Conservation (phyloP, 1,139 yeast species). For the Taiozyma sp. region DNA sequence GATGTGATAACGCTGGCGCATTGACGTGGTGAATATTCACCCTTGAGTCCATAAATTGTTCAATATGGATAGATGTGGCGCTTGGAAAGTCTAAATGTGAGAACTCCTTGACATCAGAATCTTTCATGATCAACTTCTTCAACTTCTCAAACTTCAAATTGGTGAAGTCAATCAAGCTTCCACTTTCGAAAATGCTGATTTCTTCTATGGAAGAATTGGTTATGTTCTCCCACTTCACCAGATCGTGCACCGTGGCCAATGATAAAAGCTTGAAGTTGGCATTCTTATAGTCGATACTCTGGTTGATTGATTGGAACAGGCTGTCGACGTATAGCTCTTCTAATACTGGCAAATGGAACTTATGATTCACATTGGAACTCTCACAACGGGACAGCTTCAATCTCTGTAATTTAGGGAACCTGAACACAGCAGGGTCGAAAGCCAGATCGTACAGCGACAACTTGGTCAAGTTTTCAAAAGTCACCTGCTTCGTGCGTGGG, state of each 20-base stretch:
- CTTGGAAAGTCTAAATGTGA: slow-evolving; percentile 6
- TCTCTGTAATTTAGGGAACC: slow-evolving; percentile 5
- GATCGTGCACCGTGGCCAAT: slow-evolving; percentile 4
- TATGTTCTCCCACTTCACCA: slow-evolving; percentile 5
- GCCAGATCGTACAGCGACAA: slow-evolving; percentile 3
- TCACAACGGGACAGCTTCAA: slow-evolving; percentile 5
- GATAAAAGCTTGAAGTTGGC: slow-evolving; percentile 1
- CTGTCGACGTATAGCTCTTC: slow-evolving; percentile 1
- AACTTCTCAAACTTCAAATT: slow-evolving; percentile 1
- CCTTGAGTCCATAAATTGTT: slow-evolving; percentile 11
- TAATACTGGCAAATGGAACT: slow-evolving; percentile 5
- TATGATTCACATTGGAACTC: background rate
- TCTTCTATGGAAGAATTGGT: slow-evolving; percentile 1
- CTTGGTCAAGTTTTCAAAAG: slow-evolving; percentile 8
- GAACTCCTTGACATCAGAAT: slow-evolving; percentile 9
- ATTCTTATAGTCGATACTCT: slow-evolving; percentile 6
- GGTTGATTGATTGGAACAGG: slow-evolving; percentile 4
- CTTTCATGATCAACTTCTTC: slow-evolving; percentile 5
- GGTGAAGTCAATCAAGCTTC: slow-evolving; percentile 3
- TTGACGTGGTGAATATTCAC: slow-evolving; percentile 6
- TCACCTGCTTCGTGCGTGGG: slow-evolving; percentile 1
- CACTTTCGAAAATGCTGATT: slow-evolving; percentile 5
- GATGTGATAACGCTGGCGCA: slow-evolving; percentile 6
- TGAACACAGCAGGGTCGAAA: slow-evolving; percentile 6
- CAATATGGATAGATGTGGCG: slow-evolving; percentile 8